A percentile compares a stretch with the other conserved stretches of the same genome.
Evolutionary conservation across 495 filamentous ascomycete genomes (phyloP).

Genomic region (Xylaria nigripes): DNA sequence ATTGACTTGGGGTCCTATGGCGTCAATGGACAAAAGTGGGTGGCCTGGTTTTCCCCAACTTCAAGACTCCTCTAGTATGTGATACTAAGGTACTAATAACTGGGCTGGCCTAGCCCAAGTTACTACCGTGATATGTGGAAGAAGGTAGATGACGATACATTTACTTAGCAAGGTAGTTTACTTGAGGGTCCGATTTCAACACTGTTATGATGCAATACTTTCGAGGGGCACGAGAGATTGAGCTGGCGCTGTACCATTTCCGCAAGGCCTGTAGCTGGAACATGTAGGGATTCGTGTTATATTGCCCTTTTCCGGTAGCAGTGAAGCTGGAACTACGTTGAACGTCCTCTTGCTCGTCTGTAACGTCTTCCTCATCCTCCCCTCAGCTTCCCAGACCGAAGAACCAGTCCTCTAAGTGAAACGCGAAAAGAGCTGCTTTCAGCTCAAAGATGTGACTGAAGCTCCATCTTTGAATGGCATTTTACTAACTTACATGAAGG

Average conservation of each 20-base stretch:
- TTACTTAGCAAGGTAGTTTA: background rate
- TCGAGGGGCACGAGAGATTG: background rate
- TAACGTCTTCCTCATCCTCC: background rate
- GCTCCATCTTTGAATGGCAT: background rate
- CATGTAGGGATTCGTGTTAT: background rate
- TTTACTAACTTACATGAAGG: slow-evolving; percentile 50
- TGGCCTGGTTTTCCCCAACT: background rate
- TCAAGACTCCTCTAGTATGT: background rate
- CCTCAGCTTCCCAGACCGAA: background rate
- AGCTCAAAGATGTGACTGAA: background rate
- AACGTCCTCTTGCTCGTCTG: background rate
- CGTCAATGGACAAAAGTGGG: background rate
- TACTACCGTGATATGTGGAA: too few relatives aligned
- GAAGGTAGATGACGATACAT: too few relatives aligned
- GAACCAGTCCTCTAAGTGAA: background rate
- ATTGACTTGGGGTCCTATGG: background rate
- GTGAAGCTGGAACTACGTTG: background rate
- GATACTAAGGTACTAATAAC: background rate
- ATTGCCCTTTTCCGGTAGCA: background rate
- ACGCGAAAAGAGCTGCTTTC: background rate
- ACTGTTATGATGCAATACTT: background rate
- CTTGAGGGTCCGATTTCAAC: background rate
- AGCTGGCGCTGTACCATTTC: background rate
- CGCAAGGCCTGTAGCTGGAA: background rate
- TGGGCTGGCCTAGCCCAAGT: background rate